These are phyloP conservation scores for Oryza rufipogon DNA, from an alignment of 176 grass and related monocot species.

Conservation along the genomic window DNA sequence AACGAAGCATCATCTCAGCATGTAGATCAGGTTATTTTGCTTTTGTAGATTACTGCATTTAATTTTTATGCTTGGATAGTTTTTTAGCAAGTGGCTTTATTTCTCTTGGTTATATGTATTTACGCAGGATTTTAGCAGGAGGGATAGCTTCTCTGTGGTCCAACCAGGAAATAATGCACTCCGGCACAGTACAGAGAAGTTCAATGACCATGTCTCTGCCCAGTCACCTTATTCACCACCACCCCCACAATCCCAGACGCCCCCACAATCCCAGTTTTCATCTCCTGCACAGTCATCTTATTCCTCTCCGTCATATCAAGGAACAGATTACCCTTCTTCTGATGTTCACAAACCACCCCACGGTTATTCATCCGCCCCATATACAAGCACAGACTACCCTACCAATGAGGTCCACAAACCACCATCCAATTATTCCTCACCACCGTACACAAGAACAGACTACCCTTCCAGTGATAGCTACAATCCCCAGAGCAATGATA, in stretches of 20 bases:
- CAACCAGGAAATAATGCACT: slow-evolving; percentile 43
- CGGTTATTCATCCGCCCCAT: slow-evolving; percentile 46
- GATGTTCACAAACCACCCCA: slow-evolving; percentile 47
- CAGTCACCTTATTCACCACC: slow-evolving; percentile 56
- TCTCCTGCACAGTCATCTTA: slow-evolving; percentile 48
- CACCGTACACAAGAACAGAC: slow-evolving; percentile 58
- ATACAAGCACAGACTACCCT: slow-evolving; percentile 55
- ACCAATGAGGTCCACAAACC: slow-evolving; percentile 60
- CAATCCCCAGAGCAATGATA: slow-evolving; percentile 43
- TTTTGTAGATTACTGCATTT: neutral
- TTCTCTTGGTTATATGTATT: slow-evolving; percentile 28
- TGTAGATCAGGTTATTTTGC: slow-evolving; percentile 62
- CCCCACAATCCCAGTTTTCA: slow-evolving; percentile 43
- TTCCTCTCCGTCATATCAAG: slow-evolving; percentile 57
- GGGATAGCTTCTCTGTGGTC: slow-evolving; percentile 60
- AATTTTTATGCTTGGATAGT: neutral
- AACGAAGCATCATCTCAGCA: slow-evolving; percentile 43
- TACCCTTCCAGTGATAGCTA: slow-evolving; percentile 56
- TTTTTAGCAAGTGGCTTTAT: neutral
- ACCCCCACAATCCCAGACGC: slow-evolving; percentile 30
- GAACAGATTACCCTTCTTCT: slow-evolving; percentile 49
- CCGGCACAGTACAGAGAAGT: slow-evolving; percentile 39
- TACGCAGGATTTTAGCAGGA: slow-evolving; percentile 61
- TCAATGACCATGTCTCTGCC: slow-evolving; percentile 45
- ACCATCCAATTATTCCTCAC: slow-evolving; percentile 62